These are phyloP conservation scores for Aureobasidium sp. DNA, from an alignment of 2,329 filamentous ascomycete species.

Conservation along the genomic window DNA sequence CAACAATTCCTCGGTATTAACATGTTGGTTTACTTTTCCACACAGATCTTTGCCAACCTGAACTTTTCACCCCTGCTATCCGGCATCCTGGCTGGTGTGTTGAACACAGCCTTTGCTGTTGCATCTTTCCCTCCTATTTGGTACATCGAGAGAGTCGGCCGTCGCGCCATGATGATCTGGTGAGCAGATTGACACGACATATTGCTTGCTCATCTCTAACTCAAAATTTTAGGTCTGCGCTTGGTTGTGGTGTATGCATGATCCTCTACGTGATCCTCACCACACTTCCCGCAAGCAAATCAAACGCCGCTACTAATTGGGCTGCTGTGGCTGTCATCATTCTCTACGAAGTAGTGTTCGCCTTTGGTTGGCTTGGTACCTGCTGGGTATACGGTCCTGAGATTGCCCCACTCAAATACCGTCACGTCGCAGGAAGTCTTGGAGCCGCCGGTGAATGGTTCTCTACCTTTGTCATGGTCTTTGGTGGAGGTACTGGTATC, in stretches of 20 bases:
- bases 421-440: conserved; percentile 31
- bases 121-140: conserved; percentile 24
- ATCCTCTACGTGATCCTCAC: conserved; percentile 25
- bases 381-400: conserved; percentile 33
- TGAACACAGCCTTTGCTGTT: conserved; percentile 27
- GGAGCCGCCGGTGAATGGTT: conserved; percentile 35
- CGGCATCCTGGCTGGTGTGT: conserved; percentile 24
- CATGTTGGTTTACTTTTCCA: conserved; percentile 29
- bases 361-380: conserved; percentile 29
- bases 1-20: conserved; percentile 32
- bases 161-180: conserved; percentile 28
- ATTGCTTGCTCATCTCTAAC: neutral
- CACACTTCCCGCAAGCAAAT: conserved; percentile 17
- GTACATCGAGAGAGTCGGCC: conserved; percentile 30
- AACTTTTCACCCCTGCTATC: conserved; percentile 25
- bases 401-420: conserved; percentile 33
- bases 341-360: conserved; percentile 26
- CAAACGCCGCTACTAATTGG: conserved; percentile 24
- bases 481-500: conserved; percentile 31
- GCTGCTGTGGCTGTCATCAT: conserved; percentile 26
- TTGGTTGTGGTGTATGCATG: conserved; percentile 26
- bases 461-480: conserved; percentile 32
- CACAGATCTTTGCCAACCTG: conserved; percentile 28
- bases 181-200: conserved; percentile 1
- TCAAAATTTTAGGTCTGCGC: conserved; percentile 19